Base-by-base conservation (phyloP, 768 basidiomycete species). In the Hypsizygus marmoreus region DNA sequence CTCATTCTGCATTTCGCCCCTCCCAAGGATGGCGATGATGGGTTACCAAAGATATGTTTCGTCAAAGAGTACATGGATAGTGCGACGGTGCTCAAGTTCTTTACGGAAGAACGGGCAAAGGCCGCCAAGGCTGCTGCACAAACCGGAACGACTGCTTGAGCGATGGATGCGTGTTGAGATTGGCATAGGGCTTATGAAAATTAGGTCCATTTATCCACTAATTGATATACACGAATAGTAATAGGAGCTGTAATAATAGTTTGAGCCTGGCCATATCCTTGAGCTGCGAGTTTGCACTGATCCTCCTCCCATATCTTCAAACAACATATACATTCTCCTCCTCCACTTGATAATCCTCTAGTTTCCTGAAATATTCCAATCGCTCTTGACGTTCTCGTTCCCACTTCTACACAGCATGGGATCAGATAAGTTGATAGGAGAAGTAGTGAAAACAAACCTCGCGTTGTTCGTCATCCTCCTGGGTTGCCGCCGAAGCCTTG, bases 321-420 rank as follows among this genome's bases (percentile, higher is more conserved):
- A 82, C 68, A 38, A 82, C 66, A 59, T 79, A 82, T 29, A 82
- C 78, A 40, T 80, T 76, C 57, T 82, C 81, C 44, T 76, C 78
- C 51, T 74, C 74, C 28, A 82, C 67, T 51, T 75, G 68, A 49
- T 80, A 82, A 6, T 67, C 70, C 14, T 80, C 73, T 22, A 82
- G 51, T 31, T 71, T 69, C 47, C 70, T 71, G 61, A 81, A 81
- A 54, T 80, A 82, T 31, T 77, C 76, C 30, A 79, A 45, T 19
- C 79, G 73, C 4, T 69, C 80, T 45, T 71, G 69, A n/a, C 77
- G 74, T 35, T 76, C 75, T 31, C 60, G 62, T 16, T 73, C 70
- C 58, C 69, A 70, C 58, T 62, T 71, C 73, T 75, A 47, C 38
- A 16, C 44, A 32, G 35, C 30, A 28, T 16, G 24, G 29, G 52